Evolutionary conservation across 192 early-diverging fungal species (phyloP), one percentile per base, ranked within the genome.

Genomic region (Globomyces pollinis-pini): DNA sequence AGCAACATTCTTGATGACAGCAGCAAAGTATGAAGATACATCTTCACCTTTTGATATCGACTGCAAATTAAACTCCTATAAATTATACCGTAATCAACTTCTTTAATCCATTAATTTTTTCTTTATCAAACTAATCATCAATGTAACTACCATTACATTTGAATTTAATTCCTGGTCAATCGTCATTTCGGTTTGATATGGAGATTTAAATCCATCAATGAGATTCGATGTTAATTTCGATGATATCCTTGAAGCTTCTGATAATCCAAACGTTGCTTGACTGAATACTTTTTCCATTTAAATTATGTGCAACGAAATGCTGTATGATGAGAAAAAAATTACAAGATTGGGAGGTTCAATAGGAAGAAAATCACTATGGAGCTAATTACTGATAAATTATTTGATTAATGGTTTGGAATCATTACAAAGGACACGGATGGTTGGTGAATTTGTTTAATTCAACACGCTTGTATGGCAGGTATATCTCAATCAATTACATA

Each of bases 1-100:
- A 0, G 91, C 93, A 0, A 99, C 96, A 68, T 96, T 97, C 70
- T 97, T 99, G 54, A 99, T 93, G 13, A 99, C 94, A 59, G 91
- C 88, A 30, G 88, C 84, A 61, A 91, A 38, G 29, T 39, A 57
- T 42, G n/a, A 23, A 1, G 89, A 88, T 13, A 92, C 91, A 67
- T 94, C 86, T 18, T 84, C 80, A 18, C 93, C 93, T 72, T 90
- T 91, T 16, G 88, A 90, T 30, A 96, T 88, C 72, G 91, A 84
- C 84, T n/a, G n/a, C n/a, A n/a, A n/a, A n/a, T n/a, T n/a, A n/a
- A 88, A 67, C 20, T 60, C 16, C 9, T 7, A 31, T 21, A 21
- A 50, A 30, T 15, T 16, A 54, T 34, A n/a, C n/a, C n/a, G 91
- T 93, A 64, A 98, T 80, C 32, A 96, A 74, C 47, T 91, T 79